These are phyloP conservation scores for Leavenworthia alabamica DNA, from an alignment of 345 rosid species.

Conservation along the genomic window DNA sequence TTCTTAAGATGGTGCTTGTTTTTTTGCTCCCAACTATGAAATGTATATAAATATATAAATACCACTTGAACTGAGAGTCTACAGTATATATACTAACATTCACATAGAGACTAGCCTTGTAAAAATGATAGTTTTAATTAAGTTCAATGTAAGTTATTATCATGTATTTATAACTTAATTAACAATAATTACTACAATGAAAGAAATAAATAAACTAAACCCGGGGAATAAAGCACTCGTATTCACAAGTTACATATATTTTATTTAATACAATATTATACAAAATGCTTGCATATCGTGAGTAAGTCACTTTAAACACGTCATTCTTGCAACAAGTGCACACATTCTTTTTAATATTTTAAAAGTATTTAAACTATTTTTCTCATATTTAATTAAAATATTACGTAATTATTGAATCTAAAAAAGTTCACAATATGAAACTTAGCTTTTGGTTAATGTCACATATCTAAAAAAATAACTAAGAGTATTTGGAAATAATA, in stretches of 20 bases:
- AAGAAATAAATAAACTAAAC: neutral
- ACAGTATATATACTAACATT: too few species aligned
- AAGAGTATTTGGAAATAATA: too few species aligned
- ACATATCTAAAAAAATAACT: too few species aligned
- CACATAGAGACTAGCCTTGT: neutral
- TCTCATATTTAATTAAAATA: too few species aligned
- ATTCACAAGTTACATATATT: neutral
- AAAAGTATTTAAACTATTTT: neutral
- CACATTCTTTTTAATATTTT: neutral
- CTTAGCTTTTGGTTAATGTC: too few species aligned
- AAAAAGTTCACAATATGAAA: too few species aligned
- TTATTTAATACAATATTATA: neutral
- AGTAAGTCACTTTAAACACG: neutral
- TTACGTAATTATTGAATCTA: too few species aligned
- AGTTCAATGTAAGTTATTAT: neutral
- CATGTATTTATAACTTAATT: neutral
- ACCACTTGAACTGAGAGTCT: too few species aligned
- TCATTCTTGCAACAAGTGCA: neutral
- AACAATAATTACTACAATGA: neutral
- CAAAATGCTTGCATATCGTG: neutral
- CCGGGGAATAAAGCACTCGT: neutral
- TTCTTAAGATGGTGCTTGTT: too few species aligned
- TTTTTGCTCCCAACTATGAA: conserved; percentile 1
- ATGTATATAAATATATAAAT: neutral
- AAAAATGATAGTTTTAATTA: neutral